These are phyloP conservation scores for Candida glucosophila DNA, from an alignment of 1,139 yeast genomes.

Conservation along the genomic window DNA sequence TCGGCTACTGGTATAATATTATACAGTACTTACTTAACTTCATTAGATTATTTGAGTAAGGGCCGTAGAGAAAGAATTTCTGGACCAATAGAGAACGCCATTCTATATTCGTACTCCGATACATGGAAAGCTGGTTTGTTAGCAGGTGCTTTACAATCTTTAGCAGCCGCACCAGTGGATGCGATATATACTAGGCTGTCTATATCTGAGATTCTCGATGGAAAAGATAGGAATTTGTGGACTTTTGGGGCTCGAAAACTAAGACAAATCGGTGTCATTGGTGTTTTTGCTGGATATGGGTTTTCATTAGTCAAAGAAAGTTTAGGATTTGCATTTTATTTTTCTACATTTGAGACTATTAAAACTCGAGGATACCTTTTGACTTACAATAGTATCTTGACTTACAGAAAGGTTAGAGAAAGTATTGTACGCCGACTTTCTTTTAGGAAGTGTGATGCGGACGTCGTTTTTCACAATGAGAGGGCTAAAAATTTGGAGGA, in stretches of 20 bases:
- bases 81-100: constrained; percentile 6
- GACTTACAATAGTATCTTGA: constrained; percentile 51
- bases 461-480: neutral
- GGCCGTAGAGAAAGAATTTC: constrained; percentile 2
- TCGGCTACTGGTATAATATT: constrained; percentile 80
- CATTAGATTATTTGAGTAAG: constrained; percentile 25
- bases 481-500: too few relatives aligned
- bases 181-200: constrained; percentile 80
- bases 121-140: constrained; percentile 75
- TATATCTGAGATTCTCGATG: constrained; percentile 62
- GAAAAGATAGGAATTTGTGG: constrained; percentile 70
- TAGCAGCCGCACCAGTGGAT: constrained; percentile 93
- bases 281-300: constrained; percentile 85
- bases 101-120: constrained; percentile 32
- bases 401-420: constrained; percentile 35
- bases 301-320: constrained; percentile 74
- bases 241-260: constrained; percentile 62
- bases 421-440: constrained; percentile 11
- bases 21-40: constrained; percentile 68
- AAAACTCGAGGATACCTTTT: constrained; percentile 58
- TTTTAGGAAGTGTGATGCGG: constrained; percentile 14
- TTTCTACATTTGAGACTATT: constrained; percentile 76
- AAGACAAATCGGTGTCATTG: constrained; percentile 65
- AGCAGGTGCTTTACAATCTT: constrained; percentile 80
- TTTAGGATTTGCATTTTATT: constrained; percentile 79